Percentiles rank a stretch among this genome's conserved stretches.
phyloP scores from a whole-genome alignment of 345 rosid genomes.

The Eucalyptus pauciflora region DNA sequence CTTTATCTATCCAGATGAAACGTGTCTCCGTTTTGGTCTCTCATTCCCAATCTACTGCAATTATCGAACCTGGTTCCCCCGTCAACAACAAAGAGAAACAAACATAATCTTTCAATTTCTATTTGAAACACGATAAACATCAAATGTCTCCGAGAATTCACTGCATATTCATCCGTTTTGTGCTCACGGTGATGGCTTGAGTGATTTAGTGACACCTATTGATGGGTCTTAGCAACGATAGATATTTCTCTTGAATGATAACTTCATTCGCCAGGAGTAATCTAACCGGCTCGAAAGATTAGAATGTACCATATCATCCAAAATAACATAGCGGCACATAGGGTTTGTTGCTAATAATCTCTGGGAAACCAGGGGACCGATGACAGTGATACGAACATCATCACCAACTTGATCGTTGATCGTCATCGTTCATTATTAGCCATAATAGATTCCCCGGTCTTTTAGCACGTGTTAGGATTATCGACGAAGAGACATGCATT shows the following conservation, averaged over 20 bases:
- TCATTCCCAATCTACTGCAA: neutral
- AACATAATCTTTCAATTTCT: neutral
- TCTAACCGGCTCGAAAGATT: neutral
- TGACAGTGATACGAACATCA: neutral
- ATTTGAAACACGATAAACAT: neutral
- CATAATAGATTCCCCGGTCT: neutral
- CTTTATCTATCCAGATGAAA: neutral
- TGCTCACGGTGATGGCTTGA: neutral
- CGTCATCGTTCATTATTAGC: neutral
- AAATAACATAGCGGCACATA: neutral
- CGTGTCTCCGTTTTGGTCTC: neutral
- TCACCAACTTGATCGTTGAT: neutral
- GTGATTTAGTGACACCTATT: neutral
- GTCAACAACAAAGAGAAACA: neutral
- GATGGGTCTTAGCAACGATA: too few species aligned
- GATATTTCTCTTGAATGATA: too few species aligned
- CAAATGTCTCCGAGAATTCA: neutral
- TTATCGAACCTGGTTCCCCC: too few species aligned
- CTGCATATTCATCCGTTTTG: neutral
- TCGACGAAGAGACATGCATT: neutral
- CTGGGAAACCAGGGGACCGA: neutral
- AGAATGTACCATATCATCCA: neutral
- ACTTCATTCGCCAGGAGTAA: too few species aligned
- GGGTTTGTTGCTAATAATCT: neutral
- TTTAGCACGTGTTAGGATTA: neutral